Evolutionary conservation across 1,284 basidiomycete genomes (phyloP).

Genomic region (Ganoderma sinense): DNA sequence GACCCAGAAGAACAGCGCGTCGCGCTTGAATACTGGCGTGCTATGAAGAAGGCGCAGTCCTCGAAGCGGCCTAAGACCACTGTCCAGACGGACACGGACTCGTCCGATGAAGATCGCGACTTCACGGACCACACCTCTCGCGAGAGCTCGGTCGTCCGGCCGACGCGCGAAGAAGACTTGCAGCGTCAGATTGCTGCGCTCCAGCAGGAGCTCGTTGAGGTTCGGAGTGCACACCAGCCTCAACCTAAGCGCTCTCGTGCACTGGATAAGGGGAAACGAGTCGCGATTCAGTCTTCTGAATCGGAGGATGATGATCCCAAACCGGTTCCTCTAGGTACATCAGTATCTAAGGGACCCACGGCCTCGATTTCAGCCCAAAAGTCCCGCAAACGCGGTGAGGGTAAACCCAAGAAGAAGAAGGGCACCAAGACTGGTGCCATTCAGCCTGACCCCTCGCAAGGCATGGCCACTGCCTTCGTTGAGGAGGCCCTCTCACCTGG

Average conservation of each 20-base stretch:
- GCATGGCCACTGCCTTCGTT: not conserved
- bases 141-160: not conserved
- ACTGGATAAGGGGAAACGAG: not conserved
- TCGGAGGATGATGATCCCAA: not conserved
- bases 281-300: not conserved
- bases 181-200: not conserved
- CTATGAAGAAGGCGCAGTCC: not conserved
- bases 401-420: not conserved
- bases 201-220: not conserved
- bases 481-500: not conserved
- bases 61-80: not conserved
- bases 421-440: not conserved
- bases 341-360: not conserved
- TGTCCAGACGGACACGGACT: not conserved
- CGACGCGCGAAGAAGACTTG: not conserved
- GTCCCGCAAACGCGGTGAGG: not conserved
- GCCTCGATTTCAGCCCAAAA: not conserved
- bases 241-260: not conserved
- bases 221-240: not conserved
- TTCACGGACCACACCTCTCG: not conserved
- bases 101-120: not conserved
- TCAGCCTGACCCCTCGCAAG: not conserved
- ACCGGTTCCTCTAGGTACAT: not conserved
- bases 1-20: conserved; percentile 8
- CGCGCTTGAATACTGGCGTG: conserved; percentile 1